Percentiles rank a stretch among this genome's conserved stretches.
phyloP scores from a whole-genome alignment of 2,329 filamentous ascomycete genomes.

The Colletotrichum musae region DNA sequence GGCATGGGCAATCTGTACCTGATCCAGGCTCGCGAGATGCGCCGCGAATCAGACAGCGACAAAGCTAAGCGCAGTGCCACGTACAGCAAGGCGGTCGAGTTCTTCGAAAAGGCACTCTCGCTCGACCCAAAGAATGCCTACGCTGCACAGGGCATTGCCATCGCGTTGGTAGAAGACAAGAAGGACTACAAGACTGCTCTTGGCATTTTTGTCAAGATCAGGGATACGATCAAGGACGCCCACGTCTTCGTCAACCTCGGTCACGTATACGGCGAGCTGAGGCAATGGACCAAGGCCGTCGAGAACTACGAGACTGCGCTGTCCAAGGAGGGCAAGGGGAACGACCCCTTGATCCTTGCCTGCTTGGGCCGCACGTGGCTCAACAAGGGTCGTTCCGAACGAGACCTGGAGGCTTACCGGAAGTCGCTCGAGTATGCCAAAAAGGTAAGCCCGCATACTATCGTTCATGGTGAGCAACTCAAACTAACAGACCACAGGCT shows the following conservation, averaged over 20 bases:
- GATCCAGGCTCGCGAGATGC: constrained; percentile 92
- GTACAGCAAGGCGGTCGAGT: constrained; percentile 95
- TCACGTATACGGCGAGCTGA: constrained; percentile 91
- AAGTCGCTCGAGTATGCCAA: constrained; percentile 73
- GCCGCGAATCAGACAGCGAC: constrained; percentile 88
- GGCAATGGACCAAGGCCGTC: constrained; percentile 91
- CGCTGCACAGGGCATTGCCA: constrained; percentile 95
- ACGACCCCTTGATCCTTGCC: constrained; percentile 84
- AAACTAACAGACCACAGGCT: constrained; percentile 63
- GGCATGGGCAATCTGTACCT: constrained; percentile 97
- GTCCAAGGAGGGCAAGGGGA: constrained; percentile 79
- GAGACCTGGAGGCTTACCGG: constrained; percentile 70
- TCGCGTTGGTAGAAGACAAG: constrained; percentile 93
- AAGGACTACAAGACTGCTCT: constrained; percentile 89
- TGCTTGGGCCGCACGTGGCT: constrained; percentile 92
- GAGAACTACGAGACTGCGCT: constrained; percentile 94
- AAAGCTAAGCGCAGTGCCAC: constrained; percentile 90
- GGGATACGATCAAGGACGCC: constrained; percentile 89
- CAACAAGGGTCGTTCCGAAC: constrained; percentile 78
- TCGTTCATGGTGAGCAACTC: not conserved
- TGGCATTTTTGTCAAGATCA: constrained; percentile 89
- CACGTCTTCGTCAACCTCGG: constrained; percentile 94
- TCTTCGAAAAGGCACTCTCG: constrained; percentile 97
- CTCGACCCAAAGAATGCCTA: constrained; percentile 97
- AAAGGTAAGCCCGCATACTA: constrained; percentile 62